Evolutionary conservation across 371 early-diverging fungal species (phyloP).

Genomic region (Mucor circinelloides): DNA sequence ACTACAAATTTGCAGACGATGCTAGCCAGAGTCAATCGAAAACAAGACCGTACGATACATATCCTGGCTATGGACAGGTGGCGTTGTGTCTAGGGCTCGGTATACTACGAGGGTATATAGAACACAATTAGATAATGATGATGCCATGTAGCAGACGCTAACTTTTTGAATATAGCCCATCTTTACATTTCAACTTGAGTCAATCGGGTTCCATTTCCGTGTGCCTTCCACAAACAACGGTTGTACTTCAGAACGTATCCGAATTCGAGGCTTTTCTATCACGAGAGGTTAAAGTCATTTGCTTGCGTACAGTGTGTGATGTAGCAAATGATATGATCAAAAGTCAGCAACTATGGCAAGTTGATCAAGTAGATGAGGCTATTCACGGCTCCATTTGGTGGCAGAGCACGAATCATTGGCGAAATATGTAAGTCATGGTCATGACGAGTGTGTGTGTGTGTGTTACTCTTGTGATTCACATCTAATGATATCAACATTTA

Average conservation of each 20-base stretch:
- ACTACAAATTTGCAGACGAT: slow-evolving; percentile 31
- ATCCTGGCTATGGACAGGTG: slow-evolving; percentile 38
- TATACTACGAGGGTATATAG: slow-evolving; percentile 44
- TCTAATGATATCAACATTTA: not conserved
- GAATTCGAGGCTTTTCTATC: slow-evolving; percentile 48
- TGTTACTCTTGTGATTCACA: not conserved
- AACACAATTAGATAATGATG: not conserved
- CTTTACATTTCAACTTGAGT: slow-evolving; percentile 33
- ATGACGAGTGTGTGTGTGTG: not conserved
- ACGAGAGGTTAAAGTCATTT: slow-evolving; percentile 50
- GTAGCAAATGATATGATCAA: slow-evolving; percentile 46
- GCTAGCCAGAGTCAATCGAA: not conserved
- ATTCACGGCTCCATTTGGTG: slow-evolving; percentile 44
- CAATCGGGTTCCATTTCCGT: slow-evolving; percentile 44
- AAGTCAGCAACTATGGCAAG: slow-evolving; percentile 46
- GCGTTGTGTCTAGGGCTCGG: slow-evolving; percentile 35
- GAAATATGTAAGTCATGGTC: slow-evolving; percentile 37
- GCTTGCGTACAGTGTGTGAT: slow-evolving; percentile 44
- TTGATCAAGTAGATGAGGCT: slow-evolving; percentile 52
- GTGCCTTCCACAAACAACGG: slow-evolving; percentile 43
- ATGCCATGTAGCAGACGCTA: not conserved
- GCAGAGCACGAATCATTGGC: slow-evolving; percentile 26
- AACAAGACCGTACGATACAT: slow-evolving; percentile 19
- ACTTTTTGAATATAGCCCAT: slow-evolving; percentile 20
- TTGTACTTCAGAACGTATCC: slow-evolving; percentile 42